Conservation (phyloP, 108 stramenopile species). For the Stephanodiscus triporus region DNA sequence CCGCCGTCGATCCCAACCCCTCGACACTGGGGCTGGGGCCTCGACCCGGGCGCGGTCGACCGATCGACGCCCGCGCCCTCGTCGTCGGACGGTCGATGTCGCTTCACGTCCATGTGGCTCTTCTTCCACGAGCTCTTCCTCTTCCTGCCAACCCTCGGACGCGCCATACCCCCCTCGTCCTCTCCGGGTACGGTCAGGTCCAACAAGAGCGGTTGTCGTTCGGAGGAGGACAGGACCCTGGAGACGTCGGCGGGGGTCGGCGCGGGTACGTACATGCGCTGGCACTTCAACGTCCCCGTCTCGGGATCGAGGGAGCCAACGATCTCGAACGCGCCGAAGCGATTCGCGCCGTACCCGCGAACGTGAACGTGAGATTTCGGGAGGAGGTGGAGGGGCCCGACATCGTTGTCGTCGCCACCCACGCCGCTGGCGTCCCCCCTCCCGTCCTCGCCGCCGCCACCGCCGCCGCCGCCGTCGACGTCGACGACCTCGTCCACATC, state of each 20-base stretch:
- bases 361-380: constrained; percentile 59
- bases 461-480: constrained; percentile 4
- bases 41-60: background rate
- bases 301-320: constrained; percentile 64
- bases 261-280: constrained; percentile 70
- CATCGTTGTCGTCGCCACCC: background rate
- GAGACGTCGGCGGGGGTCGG: constrained; percentile 9
- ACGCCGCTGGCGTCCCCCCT: background rate
- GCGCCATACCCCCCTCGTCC: constrained; percentile 9
- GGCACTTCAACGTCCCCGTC: constrained; percentile 60
- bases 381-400: constrained; percentile 11
- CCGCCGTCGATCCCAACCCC: background rate
- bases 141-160: constrained; percentile 22
- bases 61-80: constrained; percentile 1
- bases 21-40: constrained; percentile 19
- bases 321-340: constrained; percentile 86
- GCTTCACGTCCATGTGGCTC: constrained; percentile 29
- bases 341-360: constrained; percentile 76
- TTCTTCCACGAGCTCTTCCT: constrained; percentile 46
- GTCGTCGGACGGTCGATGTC: constrained; percentile 28
- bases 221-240: background rate
- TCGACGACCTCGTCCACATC: background rate
- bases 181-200: constrained; percentile 4
- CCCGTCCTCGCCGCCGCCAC: background rate
- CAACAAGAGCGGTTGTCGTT: background rate